Evolutionary conservation across 1,139 yeast species (phyloP).

Genomic region (Kluyveromyces marxianus): DNA sequence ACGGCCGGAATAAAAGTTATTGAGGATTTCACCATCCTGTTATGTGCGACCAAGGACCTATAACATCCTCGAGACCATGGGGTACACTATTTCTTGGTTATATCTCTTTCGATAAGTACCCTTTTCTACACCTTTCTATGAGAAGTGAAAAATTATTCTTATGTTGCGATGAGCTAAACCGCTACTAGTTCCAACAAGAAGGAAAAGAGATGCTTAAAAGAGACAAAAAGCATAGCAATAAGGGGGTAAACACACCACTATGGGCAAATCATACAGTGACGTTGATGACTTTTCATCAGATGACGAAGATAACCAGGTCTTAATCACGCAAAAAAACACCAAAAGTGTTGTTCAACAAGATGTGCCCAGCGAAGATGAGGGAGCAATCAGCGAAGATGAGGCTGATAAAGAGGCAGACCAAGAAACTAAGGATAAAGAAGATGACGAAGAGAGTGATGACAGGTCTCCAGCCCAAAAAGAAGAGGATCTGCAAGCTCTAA

Average conservation of each 20-base stretch:
- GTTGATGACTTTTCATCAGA: constrained; percentile 24
- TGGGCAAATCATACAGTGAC: constrained; percentile 10
- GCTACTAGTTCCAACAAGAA: background rate
- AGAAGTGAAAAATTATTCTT: too few relatives aligned
- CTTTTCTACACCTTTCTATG: too few relatives aligned
- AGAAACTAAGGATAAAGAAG: constrained; percentile 7
- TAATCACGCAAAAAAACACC: constrained; percentile 18
- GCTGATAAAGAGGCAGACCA: constrained; percentile 10
- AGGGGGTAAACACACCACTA: background rate
- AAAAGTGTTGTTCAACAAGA: constrained; percentile 10
- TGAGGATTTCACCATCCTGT: too few relatives aligned
- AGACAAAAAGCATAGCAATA: background rate
- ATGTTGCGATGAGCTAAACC: background rate
- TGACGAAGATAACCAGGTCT: constrained; percentile 17
- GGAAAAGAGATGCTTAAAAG: background rate
- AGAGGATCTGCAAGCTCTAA: constrained; percentile 8
- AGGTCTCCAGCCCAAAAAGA: constrained; percentile 2
- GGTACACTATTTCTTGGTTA: too few relatives aligned
- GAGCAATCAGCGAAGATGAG: constrained; percentile 6
- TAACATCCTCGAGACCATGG: too few relatives aligned
- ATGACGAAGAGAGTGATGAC: constrained; percentile 1
- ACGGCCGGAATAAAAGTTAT: too few relatives aligned
- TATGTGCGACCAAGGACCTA: too few relatives aligned
- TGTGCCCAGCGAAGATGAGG: constrained; percentile 12
- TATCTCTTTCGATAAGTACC: too few relatives aligned